phyloP scores from a whole-genome alignment of 805 yeast genomes.

The Maudiozyma serrabonitensis region DNA sequence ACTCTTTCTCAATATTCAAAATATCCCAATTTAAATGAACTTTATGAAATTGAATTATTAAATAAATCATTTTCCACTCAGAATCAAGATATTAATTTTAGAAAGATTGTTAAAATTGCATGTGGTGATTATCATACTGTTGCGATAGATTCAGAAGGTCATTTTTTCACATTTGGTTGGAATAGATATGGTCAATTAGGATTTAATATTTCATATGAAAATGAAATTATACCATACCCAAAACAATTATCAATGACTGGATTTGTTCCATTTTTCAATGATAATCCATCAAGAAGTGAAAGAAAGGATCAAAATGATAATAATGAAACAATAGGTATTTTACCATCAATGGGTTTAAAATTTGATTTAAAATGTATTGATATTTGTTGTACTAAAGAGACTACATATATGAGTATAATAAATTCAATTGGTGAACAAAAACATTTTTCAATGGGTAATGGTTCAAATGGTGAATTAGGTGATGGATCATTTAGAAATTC shows the following conservation, averaged over 20 bases:
- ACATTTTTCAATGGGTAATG: constrained; percentile 66
- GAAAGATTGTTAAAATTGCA: constrained; percentile 51
- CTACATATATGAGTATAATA: constrained; percentile 42
- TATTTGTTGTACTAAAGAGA: constrained; percentile 62
- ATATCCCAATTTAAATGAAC: constrained; percentile 39
- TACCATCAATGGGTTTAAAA: neutral
- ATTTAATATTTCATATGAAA: constrained; percentile 50
- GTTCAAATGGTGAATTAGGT: constrained; percentile 80
- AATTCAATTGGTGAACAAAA: constrained; percentile 14
- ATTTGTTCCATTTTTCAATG: constrained; percentile 31
- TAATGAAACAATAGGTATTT: constrained; percentile 8
- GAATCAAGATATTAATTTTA: neutral
- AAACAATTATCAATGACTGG: constrained; percentile 33
- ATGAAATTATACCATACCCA: constrained; percentile 67
- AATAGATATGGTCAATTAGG: constrained; percentile 84
- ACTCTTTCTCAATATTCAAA: constrained; percentile 52
- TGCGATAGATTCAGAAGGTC: constrained; percentile 57
- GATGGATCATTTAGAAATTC: constrained; percentile 67
- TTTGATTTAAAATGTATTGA: constrained; percentile 41
- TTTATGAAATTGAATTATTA: constrained; percentile 37
- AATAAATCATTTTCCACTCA: constrained; percentile 12
- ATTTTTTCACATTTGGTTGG: constrained; percentile 78
- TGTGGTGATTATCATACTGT: constrained; percentile 68
- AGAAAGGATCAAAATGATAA: constrained; percentile 20
- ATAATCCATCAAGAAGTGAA: neutral